Evolutionary conservation across 2,329 filamentous ascomycete species (phyloP).

Genomic region (Clarireedia homoeocarpa): DNA sequence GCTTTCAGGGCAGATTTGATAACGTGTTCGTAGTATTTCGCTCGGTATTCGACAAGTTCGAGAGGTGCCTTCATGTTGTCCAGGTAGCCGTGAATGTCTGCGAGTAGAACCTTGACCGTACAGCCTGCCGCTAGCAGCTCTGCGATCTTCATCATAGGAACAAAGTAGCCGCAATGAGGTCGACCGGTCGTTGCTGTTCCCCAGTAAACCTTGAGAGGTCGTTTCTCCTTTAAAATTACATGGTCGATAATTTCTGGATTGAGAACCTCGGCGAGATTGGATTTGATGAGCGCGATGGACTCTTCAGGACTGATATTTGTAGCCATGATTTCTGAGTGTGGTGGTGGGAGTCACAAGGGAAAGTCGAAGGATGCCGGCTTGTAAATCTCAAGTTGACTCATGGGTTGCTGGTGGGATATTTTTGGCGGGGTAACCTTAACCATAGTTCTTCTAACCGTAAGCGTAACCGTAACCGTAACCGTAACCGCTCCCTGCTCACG

Average conservation of each 20-base stretch:
- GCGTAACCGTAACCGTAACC: too few species aligned
- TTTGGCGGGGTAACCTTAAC: neutral
- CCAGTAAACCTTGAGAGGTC: constrained; percentile 78
- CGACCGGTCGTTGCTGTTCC: constrained; percentile 58
- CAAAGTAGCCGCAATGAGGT: constrained; percentile 82
- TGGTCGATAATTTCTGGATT: constrained; percentile 78
- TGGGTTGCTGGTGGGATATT: neutral
- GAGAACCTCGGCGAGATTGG: constrained; percentile 74
- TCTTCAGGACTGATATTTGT: constrained; percentile 39
- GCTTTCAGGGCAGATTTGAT: constrained; percentile 55
- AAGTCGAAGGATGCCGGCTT: neutral
- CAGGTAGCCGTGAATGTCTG: constrained; percentile 74
- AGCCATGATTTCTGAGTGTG: constrained; percentile 16
- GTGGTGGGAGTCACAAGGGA: neutral
- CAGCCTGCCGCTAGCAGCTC: constrained; percentile 81
- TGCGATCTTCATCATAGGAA: constrained; percentile 77
- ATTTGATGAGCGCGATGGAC: constrained; percentile 67
- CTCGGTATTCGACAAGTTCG: constrained; percentile 72
- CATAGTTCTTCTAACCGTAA: too few species aligned
- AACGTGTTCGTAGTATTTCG: constrained; percentile 72
- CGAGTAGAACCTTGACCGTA: constrained; percentile 60
- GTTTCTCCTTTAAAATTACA: constrained; percentile 59
- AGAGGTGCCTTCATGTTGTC: constrained; percentile 82
- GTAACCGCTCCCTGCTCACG: too few species aligned
- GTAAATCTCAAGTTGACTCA: neutral